phyloP scores from a whole-genome alignment of 176 grass and related monocot species.

The Bonia amplexicaulis region DNA sequence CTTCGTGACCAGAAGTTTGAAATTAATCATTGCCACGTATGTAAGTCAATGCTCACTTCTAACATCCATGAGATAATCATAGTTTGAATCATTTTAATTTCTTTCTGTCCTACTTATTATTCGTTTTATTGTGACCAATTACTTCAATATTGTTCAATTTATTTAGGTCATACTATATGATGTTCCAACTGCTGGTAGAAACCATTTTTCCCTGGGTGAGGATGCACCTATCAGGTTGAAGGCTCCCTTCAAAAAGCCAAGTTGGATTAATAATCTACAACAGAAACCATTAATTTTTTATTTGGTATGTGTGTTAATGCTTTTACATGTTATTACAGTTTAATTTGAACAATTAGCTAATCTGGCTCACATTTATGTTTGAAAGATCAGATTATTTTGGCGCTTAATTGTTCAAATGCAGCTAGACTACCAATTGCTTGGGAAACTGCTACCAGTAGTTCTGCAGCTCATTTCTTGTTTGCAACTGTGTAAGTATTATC shows the following conservation, averaged over 20 bases:
- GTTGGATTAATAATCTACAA: slow-evolving; percentile 68
- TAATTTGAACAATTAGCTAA: slow-evolving; percentile 9
- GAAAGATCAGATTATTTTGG: slow-evolving; percentile 68
- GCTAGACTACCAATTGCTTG: slow-evolving; percentile 43
- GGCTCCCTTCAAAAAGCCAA: slow-evolving; percentile 48
- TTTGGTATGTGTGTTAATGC: slow-evolving; percentile 52
- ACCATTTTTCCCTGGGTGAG: slow-evolving; percentile 62
- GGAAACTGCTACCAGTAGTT: slow-evolving; percentile 23
- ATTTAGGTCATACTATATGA: slow-evolving; percentile 85
- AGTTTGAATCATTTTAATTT: not conserved
- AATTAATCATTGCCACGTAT: slow-evolving; percentile 78
- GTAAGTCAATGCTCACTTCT: slow-evolving; percentile 60
- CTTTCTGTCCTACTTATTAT: not conserved
- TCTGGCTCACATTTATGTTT: slow-evolving; percentile 24
- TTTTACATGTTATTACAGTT: slow-evolving; percentile 16
- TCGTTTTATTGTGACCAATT: slow-evolving; percentile 17
- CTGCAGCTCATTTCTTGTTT: slow-evolving; percentile 32
- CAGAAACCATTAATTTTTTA: slow-evolving; percentile 50
- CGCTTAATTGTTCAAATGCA: slow-evolving; percentile 78
- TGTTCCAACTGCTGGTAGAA: slow-evolving; percentile 58
- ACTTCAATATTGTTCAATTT: slow-evolving; percentile 22
- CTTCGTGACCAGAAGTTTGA: slow-evolving; percentile 39
- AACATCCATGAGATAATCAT: slow-evolving; percentile 1
- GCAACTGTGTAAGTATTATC: slow-evolving; percentile 51
- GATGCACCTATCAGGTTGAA: slow-evolving; percentile 36